Base-by-base conservation (phyloP, 2,329 filamentous ascomycete genomes). In the Aspergillus sp. region DNA sequence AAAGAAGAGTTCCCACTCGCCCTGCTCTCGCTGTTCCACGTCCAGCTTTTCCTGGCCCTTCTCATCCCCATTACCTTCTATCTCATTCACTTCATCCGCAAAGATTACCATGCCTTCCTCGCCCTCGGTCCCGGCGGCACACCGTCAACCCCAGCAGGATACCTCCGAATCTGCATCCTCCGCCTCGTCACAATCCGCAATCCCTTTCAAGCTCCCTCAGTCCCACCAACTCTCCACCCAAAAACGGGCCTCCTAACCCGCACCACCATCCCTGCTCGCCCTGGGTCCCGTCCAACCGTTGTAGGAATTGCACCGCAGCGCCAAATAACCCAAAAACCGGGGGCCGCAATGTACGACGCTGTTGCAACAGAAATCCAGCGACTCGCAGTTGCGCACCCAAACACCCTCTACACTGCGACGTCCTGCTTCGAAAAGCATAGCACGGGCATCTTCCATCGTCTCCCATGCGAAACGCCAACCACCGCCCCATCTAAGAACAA, bases 401-500 rank as follows among this genome's bases (percentile, higher is more conserved):
- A 75, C 1, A 73, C 73, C 15, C 79, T 89, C 56, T 83, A 80
- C 67, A 84, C 86, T 8, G 88, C 84, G 0, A 88, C 83, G 1
- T 91, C 87, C 1, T 93, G 89, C 68, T 87, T 95, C 64, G 91
- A 95, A 73, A 93, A 93, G 77, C 87, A 93, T 69, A 89, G 89
- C 43, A 82, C 90, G 6, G 90, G 88, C 0, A 80, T 96, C 0
- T 95, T 93, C 73, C 83, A 88, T 51, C 56, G 51, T 44, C 21
- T 54, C 31, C 39, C 41, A 14, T 33, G 43, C 24, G 23, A 6
- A 15, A 6, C 21, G 31, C 21, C 43, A 37, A n/a, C 53, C 50
- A 33, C 45, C 33, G 27, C 6, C 43, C 12, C 39, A 6, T 43
- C 33, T 41, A n/a, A 15, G 23, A 46, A n/a, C 35, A 21, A 33